These are phyloP conservation scores for Flaveria bidentis DNA, from an alignment of 129 eudicot genomes.

Conservation along the genomic window DNA sequence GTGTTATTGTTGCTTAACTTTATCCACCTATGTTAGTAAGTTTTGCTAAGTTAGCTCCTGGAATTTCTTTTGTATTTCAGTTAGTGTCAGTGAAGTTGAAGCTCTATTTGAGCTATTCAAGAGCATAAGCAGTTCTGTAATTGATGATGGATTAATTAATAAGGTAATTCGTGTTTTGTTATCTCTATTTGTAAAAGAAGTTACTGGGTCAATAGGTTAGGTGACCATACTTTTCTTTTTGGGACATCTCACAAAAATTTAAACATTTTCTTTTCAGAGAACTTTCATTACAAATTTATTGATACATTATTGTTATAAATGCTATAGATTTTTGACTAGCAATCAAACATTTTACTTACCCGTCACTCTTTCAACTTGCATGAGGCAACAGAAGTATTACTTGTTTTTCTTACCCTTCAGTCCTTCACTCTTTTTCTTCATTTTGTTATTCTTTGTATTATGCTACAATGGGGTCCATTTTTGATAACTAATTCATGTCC, in stretches of 20 bases:
- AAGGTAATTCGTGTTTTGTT: conserved; percentile 55
- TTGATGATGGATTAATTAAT: conserved; percentile 93
- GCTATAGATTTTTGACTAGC: neutral
- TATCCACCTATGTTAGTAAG: neutral
- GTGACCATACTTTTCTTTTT: neutral
- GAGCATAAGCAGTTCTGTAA: conserved; percentile 95
- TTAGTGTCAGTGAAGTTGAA: conserved; percentile 99
- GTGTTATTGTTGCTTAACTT: neutral
- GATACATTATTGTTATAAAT: neutral
- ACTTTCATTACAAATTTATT: conserved; percentile 7
- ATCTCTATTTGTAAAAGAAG: neutral
- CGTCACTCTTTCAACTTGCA: conserved; percentile 3
- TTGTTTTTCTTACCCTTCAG: conserved; percentile 1
- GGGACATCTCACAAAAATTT: neutral
- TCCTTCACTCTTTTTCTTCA: conserved; percentile 6
- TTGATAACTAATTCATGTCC: neutral
- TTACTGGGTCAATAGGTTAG: conserved; percentile 12
- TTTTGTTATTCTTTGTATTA: neutral
- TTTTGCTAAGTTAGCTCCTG: conserved; percentile 10
- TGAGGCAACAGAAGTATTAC: neutral
- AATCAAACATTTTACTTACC: neutral
- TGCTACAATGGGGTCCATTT: conserved; percentile 4
- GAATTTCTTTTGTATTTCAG: conserved; percentile 42
- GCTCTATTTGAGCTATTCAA: conserved; percentile 93
- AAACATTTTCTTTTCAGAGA: conserved; percentile 9